phyloP scores from a whole-genome alignment of 345 rosid species.

The Zanthoxylum bungeanum region DNA sequence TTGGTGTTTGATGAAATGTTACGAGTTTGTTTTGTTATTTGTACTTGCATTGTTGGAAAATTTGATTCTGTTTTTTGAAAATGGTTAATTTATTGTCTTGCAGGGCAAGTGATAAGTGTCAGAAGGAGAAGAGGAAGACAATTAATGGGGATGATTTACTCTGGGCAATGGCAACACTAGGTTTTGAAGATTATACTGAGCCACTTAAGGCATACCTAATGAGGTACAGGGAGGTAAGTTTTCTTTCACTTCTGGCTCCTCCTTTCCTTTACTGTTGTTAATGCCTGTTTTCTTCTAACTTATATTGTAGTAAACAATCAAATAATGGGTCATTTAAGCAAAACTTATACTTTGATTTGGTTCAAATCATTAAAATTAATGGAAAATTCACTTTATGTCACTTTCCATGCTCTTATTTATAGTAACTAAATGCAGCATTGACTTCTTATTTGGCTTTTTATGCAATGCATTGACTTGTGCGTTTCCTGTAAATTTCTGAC shows the following conservation, averaged over 20 bases:
- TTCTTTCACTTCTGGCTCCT: too few relatives aligned
- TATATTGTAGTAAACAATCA: neutral
- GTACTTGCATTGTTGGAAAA: neutral
- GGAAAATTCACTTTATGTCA: neutral
- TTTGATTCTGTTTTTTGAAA: neutral
- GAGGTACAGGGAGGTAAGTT: constrained; percentile 57
- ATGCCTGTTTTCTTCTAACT: neutral
- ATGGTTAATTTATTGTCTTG: constrained; percentile 16
- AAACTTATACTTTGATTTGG: too few relatives aligned
- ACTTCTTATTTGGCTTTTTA: neutral
- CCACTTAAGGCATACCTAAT: constrained; percentile 59
- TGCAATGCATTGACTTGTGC: neutral
- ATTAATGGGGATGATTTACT: constrained; percentile 75
- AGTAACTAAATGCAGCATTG: neutral
- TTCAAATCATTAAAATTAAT: neutral
- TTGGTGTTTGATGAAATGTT: neutral
- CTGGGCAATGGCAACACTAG: constrained; percentile 81
- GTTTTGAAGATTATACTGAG: constrained; percentile 68
- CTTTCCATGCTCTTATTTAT: neutral
- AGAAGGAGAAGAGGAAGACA: constrained; percentile 72
- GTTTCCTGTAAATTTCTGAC: constrained; percentile 6
- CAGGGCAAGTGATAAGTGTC: constrained; percentile 76
- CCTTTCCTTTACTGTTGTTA: neutral
- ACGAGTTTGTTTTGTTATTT: neutral
- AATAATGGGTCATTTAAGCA: too few relatives aligned